A percentile compares a stretch with the other conserved stretches of the same genome.
phyloP scores from a whole-genome alignment of 176 grass and related monocot genomes.

The Phragmites australis region DNA sequence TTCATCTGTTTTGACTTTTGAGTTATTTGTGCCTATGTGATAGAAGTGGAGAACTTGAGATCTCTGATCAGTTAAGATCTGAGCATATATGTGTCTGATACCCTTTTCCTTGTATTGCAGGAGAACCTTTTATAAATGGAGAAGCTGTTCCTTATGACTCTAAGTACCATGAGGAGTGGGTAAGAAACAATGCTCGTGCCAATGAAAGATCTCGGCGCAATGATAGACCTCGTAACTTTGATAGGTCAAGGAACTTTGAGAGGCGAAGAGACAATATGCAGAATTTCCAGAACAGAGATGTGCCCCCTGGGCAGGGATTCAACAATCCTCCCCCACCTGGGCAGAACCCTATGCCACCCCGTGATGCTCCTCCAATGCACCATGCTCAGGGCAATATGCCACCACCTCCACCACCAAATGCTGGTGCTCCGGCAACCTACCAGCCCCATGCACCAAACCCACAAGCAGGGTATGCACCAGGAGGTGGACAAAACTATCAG shows the following conservation, averaged over 20 bases:
- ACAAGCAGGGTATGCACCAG: constrained; percentile 35
- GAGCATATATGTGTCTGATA: background rate
- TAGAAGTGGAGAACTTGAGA: background rate
- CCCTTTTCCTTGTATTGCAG: constrained; percentile 39
- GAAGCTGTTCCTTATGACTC: constrained; percentile 84
- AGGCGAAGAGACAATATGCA: constrained; percentile 71
- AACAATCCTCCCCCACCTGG: constrained; percentile 5
- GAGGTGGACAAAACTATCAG: constrained; percentile 41
- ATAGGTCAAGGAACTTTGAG: constrained; percentile 70
- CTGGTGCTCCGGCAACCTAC: constrained; percentile 28
- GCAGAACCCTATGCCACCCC: constrained; percentile 15
- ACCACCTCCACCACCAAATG: constrained; percentile 25
- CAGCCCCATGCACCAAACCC: constrained; percentile 38
- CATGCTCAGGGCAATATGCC: constrained; percentile 27
- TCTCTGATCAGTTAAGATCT: background rate
- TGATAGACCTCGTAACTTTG: constrained; percentile 74
- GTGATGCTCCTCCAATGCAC: constrained; percentile 41
- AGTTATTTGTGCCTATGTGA: background rate
- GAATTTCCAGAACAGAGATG: constrained; percentile 62
- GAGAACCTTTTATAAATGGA: constrained; percentile 91
- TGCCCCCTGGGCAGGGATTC: constrained; percentile 38
- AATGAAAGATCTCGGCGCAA: constrained; percentile 51
- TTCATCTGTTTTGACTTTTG: background rate
- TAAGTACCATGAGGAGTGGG: constrained; percentile 91
- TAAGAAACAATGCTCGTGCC: constrained; percentile 63